Conservation (phyloP, 495 filamentous ascomycete species). For the Annulohypoxylon nitens region DNA sequence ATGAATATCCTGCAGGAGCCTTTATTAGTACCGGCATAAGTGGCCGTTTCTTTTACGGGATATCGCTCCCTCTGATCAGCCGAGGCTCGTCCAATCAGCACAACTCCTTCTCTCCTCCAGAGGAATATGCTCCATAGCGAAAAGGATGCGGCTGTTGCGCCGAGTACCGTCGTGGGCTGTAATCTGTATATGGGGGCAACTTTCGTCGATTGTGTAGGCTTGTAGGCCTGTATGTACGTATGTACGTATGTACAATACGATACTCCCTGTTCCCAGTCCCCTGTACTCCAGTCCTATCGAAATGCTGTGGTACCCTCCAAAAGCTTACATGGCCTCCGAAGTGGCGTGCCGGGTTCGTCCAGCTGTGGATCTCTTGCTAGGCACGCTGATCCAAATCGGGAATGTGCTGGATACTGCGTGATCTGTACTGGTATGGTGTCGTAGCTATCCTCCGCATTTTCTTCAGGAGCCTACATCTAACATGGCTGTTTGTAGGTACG, state of each 20-base stretch:
- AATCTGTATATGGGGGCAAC: conserved; percentile 20
- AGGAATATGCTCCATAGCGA: conserved; percentile 20
- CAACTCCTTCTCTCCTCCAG: background rate
- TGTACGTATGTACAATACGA: conserved; percentile 7
- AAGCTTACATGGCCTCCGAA: conserved; percentile 50
- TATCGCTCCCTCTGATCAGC: conserved; percentile 40
- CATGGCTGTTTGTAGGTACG: conserved; percentile 1
- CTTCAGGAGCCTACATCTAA: conserved; percentile 26
- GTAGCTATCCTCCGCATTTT: conserved; percentile 49
- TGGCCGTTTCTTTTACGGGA: conserved; percentile 32
- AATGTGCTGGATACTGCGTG: conserved; percentile 52
- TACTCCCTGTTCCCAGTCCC: conserved; percentile 3
- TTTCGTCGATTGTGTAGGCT: conserved; percentile 1
- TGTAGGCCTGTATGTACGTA: background rate
- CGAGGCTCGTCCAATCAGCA: conserved; percentile 34
- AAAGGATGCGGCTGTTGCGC: conserved; percentile 47
- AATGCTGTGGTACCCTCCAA: conserved; percentile 51
- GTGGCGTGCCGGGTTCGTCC: conserved; percentile 51
- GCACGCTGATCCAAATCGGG: conserved; percentile 54
- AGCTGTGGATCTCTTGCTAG: conserved; percentile 52
- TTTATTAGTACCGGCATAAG: conserved; percentile 49
- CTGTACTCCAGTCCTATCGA: conserved; percentile 46
- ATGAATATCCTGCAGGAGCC: conserved; percentile 25
- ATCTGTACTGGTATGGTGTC: conserved; percentile 40
- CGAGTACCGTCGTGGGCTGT: conserved; percentile 34